Evolutionary conservation across 306 rosid genomes (phyloP).

Genomic region (Datisca glomerata): DNA sequence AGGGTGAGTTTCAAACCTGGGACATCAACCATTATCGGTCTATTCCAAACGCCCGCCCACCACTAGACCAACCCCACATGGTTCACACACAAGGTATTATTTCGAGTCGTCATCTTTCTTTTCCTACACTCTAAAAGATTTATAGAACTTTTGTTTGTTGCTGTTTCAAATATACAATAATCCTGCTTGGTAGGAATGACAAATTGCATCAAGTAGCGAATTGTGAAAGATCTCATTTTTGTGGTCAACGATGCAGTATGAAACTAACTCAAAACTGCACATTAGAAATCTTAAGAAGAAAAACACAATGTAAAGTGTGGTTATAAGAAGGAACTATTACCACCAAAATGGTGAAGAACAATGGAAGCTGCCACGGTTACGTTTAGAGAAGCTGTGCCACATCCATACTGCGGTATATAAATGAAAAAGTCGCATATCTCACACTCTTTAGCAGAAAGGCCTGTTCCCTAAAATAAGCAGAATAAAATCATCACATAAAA

Average conservation of each 20-base stretch:
- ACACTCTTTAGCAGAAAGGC: conserved; percentile 77
- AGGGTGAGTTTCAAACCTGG: no score
- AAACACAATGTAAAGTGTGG: conserved; percentile 1
- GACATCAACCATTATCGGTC: no score
- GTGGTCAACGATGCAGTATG: not conserved
- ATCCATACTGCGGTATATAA: conserved; percentile 86
- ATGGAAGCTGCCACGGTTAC: conserved; percentile 94
- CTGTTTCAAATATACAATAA: no score
- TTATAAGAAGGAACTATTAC: conserved; percentile 19
- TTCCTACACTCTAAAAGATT: no score
- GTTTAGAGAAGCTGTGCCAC: conserved; percentile 84
- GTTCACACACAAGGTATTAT: no score
- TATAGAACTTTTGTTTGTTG: no score
- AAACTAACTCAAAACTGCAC: no score
- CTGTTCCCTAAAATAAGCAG: conserved; percentile 44
- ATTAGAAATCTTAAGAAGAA: not conserved
- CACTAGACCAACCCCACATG: no score
- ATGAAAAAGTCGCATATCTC: conserved; percentile 88
- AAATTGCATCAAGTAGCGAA: not conserved
- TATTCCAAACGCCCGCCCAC: no score
- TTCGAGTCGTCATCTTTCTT: no score
- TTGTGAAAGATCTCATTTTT: not conserved
- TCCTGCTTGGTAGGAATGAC: no score
- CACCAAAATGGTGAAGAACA: conserved; percentile 89
- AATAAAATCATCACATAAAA: conserved; percentile 6